Base-by-base conservation (phyloP, 495 filamentous ascomycete species). In the Chaetomidium leptoderma region DNA sequence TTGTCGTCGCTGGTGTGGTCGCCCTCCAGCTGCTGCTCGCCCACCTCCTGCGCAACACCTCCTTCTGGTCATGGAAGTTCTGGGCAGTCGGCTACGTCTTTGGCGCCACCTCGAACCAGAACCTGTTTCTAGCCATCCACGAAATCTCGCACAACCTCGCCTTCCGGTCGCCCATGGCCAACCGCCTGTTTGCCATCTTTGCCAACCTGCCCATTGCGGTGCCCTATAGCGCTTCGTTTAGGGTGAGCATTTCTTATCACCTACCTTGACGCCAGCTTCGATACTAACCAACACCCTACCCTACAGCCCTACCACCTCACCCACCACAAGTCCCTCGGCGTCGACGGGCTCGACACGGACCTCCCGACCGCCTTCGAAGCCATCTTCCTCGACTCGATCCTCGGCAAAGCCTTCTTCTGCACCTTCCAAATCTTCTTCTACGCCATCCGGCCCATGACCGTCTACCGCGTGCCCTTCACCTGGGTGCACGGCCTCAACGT, bases 401-500 rank as follows among this genome's bases (percentile, higher is more conserved):
- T 92, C 17, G 95, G 95, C 64, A 99, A 99, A 71, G 88, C 95
- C 59, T 97, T 99, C 80, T 99, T 99, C 83, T 95, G 89, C 78
- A 97, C 95, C 63, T 97, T 97, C 77, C 95, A 99, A 74, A 97
- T 99, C 71, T 78, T 99, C 68, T 99, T 99, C 83, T 99, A 99
- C 80, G 95, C 95, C 67, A 67, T 99, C n/a, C 90, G 95, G 5
- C 95, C 95, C 51, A 95, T 97, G 87, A 86, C 92, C 75, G 82
- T 99, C 62, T 95, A 95, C 78, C 81, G 85, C 64, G 79, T 97
- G 2, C 90, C 92, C 24, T 81, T 97, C 70, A 97, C 95, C 49
- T 80, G 76, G 66, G 84, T 96, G 55, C 92, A 97, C 74, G 72
- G 84, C 48, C 66, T 90, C 64, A 99, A 99, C 76, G 75, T 97